A percentile compares a stretch with the other conserved stretches of the same genome.
phyloP scores from a whole-genome alignment of 345 rosid species.

The Trapa bicornis region DNA sequence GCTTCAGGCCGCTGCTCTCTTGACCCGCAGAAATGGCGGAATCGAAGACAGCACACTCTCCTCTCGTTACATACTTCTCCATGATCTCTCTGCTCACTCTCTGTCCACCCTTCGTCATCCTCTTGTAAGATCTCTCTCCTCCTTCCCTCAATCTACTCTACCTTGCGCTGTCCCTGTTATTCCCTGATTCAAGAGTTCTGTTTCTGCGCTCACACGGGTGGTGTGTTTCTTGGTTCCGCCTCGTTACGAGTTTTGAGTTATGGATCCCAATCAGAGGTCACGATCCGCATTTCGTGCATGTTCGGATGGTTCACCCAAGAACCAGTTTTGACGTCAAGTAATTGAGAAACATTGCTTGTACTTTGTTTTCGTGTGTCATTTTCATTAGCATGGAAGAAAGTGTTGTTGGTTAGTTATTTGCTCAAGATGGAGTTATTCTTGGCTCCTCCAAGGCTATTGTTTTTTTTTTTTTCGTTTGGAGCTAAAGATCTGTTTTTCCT shows the following conservation, averaged over 20 bases:
- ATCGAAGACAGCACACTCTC: slow-evolving; percentile 70
- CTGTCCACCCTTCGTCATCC: slow-evolving; percentile 88
- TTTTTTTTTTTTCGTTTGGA: not conserved
- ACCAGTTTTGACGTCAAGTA: not conserved
- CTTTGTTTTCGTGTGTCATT: not conserved
- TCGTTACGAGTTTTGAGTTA: not conserved
- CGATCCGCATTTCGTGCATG: not conserved
- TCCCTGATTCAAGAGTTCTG: not conserved
- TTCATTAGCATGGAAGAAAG: not conserved
- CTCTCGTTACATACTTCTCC: slow-evolving; percentile 61
- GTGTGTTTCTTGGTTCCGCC: not conserved
- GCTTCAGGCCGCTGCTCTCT: not conserved
- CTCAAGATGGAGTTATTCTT: not conserved
- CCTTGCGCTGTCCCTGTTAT: not conserved
- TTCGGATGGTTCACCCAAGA: not conserved
- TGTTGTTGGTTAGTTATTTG: not conserved
- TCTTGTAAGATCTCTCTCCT: slow-evolving; percentile 45
- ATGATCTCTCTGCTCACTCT: slow-evolving; percentile 68
- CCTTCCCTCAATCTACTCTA: not conserved
- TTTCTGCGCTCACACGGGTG: not conserved
- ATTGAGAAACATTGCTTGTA: not conserved
- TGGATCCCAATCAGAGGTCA: not conserved
- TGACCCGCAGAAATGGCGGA: slow-evolving; percentile 16
- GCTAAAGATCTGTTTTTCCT: not conserved
- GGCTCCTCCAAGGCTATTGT: no score